Base-by-base conservation (phyloP, 192 early-diverging fungal species). In the Dissophora ornata region DNA sequence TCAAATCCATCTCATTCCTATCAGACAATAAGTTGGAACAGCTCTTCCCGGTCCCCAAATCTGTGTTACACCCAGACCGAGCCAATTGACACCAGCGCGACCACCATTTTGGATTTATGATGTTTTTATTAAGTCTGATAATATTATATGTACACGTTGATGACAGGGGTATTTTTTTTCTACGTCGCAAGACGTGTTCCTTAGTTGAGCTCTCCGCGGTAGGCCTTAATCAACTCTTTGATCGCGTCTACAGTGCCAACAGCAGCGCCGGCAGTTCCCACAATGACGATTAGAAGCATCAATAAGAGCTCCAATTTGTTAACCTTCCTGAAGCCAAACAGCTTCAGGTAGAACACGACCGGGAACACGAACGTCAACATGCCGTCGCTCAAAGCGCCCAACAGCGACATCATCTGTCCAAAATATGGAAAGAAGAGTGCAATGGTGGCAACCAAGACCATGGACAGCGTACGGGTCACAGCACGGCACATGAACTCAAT, bases 221-320 rank as follows among this genome's bases (percentile, higher is more conserved):
- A 83, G 48, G 87, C 89, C 41, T 79, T 81, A 38, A 84, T 71
- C 44, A 93, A 74, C 26, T 81, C 79, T 62, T 86, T 81, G 56
- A 90, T 70, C 10, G 91, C 86, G 51, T 90, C 82, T 24, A 87
- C 74, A 36, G 85, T 88, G 36, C 91, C 91, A 73, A 90, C 83
- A 24, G 86, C 80, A 36, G 82, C 80, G 16, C 87, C 88, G 51
- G 87, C 73, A 6, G 91, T 66, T 19, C 90, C 91, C 22, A 92
- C 52, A 15, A 87, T 12, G 25, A 79, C 46, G 13, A 70, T 51
- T 29, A 82, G 44, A 24, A 34, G 24, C 71, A 77, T 75, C 25
- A 79, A 16, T 11, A 62, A 10, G 38, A 79, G 59, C 55, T 57
- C 50, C 26, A 67, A 30, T 62, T 80, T 79, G 45, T 53, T 33